Evolutionary conservation across 2,329 filamentous ascomycete species (phyloP).

Genomic region (Calonectria naviculata): DNA sequence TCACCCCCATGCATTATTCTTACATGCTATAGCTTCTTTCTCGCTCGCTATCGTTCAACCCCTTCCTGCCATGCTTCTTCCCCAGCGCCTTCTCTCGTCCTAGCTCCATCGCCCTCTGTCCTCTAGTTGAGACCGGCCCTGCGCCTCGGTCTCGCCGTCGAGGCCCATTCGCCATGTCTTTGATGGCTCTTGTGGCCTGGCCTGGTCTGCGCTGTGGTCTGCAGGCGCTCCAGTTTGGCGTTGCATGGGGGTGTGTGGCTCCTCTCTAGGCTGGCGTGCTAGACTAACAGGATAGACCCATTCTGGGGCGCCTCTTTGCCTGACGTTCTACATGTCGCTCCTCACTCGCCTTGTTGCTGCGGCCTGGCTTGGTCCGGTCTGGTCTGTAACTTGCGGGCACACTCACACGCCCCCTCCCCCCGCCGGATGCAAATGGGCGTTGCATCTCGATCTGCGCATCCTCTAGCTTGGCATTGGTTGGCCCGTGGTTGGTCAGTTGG

Average conservation of each 20-base stretch:
- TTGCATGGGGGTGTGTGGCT: neutral
- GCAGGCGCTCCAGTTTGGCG: conserved; percentile 19
- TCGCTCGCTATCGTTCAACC: conserved; percentile 1
- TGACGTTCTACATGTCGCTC: neutral
- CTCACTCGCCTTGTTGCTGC: neutral
- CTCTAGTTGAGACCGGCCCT: conserved; percentile 8
- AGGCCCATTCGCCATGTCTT: conserved; percentile 25
- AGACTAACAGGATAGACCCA: neutral
- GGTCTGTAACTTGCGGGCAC: neutral
- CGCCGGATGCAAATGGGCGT: neutral
- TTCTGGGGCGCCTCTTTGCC: neutral
- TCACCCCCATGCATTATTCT: neutral
- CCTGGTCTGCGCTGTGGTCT: conserved; percentile 17
- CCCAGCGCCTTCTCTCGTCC: conserved; percentile 2
- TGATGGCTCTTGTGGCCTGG: neutral
- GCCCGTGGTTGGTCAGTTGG: conserved; percentile 2
- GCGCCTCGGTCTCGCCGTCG: conserved; percentile 33
- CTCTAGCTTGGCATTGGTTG: neutral
- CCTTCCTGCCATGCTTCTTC: conserved; percentile 10
- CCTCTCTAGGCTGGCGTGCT: neutral
- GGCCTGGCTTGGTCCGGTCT: neutral
- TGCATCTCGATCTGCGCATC: conserved; percentile 9
- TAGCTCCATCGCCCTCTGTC: conserved; percentile 10
- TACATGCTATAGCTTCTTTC: neutral
- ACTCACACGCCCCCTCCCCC: neutral